Conservation (phyloP, 257 asterid species). For the Solanum ahanhuiri region DNA sequence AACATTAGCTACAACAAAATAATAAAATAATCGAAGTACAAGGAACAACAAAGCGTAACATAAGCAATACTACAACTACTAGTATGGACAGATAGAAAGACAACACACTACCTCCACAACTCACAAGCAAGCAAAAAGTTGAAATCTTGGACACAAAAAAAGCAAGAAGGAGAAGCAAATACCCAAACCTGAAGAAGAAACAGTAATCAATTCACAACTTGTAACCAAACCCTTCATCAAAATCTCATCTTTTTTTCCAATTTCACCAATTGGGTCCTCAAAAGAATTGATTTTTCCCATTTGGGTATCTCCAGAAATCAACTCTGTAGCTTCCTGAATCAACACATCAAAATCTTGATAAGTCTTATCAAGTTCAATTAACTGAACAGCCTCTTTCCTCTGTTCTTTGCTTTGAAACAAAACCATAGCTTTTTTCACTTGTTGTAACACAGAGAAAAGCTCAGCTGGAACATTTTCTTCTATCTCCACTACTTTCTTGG, state of each 20-base stretch:
- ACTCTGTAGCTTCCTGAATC: slow-evolving; percentile 46
- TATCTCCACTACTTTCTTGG: slow-evolving; percentile 18
- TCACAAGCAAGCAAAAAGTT: neutral
- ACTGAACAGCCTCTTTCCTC: slow-evolving; percentile 49
- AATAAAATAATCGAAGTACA: neutral
- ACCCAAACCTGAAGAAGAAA: slow-evolving; percentile 38
- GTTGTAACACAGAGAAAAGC: slow-evolving; percentile 35
- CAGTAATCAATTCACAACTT: slow-evolving; percentile 10
- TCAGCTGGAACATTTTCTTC: slow-evolving; percentile 34
- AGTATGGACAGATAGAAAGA: neutral
- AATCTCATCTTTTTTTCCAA: slow-evolving; percentile 11
- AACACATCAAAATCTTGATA: slow-evolving; percentile 47
- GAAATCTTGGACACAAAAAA: neutral
- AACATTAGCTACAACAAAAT: neutral
- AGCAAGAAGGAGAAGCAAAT: neutral
- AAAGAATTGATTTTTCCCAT: slow-evolving; percentile 2
- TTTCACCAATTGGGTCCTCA: slow-evolving; percentile 25
- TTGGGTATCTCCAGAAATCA: slow-evolving; percentile 35
- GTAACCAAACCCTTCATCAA: slow-evolving; percentile 10
- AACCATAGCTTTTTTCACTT: slow-evolving; percentile 38
- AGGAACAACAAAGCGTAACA: neutral
- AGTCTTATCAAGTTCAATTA: slow-evolving; percentile 46
- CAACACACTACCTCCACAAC: neutral
- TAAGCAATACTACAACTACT: neutral
- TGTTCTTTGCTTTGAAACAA: slow-evolving; percentile 38